Evolutionary conservation across 176 grass and related monocot genomes (phyloP), one percentile per base, ranked within the genome.

Genomic region (Zoysia japonica): DNA sequence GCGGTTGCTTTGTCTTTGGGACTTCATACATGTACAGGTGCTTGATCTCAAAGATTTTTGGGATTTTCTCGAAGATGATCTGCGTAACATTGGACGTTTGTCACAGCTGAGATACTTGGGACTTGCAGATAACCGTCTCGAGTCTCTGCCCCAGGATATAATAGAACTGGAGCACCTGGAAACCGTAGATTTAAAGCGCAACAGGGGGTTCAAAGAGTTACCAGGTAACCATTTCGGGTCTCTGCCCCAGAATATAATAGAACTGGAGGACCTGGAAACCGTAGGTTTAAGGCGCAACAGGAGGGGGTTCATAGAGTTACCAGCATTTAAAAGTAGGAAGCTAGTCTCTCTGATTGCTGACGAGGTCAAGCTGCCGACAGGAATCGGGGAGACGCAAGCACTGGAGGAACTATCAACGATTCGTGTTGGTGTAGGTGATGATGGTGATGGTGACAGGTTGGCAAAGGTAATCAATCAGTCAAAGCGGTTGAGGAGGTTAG

Each of bases 21-120:
- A 0, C 9, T 82, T 72, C 6, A 19, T 6, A 65, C 28, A 28
- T 44, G 1, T 83, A 6, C 17, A 46, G 4, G 69, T 83, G 4
- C 52, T 83, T 16, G 81, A 83, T 83, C 71, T 83, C 0, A 14
- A 76, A 76, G 56, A 17, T 41, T 3, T 65, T 19, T n/a, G n/a
- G n/a, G n/a, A n/a, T n/a, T n/a, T n/a, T n/a, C n/a, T n/a, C n/a
- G n/a, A n/a, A 9, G 1, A 4, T 10, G 8, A 19, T 75, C 39
- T 67, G n/a, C 0, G 6, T 15, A 48, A 7, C n/a, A 46, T 84
- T 37, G 61, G 54, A 35, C 3, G 11, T 5, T 28, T 78, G 55
- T 20, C 47, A n/a, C 61, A 54, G 15, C 13, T 84, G 66, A 84
- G 20, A 40, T 77, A 76, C 49, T 59, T 84, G 72, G 49, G 37